Evolutionary conservation across 2,329 filamentous ascomycete species (phyloP), one percentile per base, ranked within the genome.

Genomic region (Davidsoniella neocaledoniae): DNA sequence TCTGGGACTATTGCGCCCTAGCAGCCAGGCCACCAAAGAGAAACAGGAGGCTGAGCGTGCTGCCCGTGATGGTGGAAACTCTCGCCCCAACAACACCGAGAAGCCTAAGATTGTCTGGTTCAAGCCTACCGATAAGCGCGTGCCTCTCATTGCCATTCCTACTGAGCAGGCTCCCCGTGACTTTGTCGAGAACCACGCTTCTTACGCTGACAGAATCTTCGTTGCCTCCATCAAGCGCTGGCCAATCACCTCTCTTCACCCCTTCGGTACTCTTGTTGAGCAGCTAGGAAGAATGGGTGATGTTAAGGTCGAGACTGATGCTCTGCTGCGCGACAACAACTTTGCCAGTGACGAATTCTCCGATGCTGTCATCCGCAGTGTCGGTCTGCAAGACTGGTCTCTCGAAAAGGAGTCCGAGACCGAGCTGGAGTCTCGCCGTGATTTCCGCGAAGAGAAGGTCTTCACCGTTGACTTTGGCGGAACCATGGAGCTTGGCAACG

Each of bases 31-130:
- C 46, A 98, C 91, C 51, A 98, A 96, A 70, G 91, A 98, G 71
- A 96, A 96, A 71, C 91, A 98, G 64, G 91, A 98, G 64, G 91
- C 91, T 42, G 91, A 98, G 70, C 81, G 91, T 55, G 83, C 85
- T 57, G 87, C 88, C 58, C 81, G 90, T 57, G 90, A 96, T 62
- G 90, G 88, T 55, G 74, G 71, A 56, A 50, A 51, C 45, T 51
- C 52, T 17, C 52, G 52, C 23, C 48, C 48, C 23, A 78, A 85
- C 55, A 5, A 49, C 6, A 87, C 93, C 63, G 91, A 98, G 56
- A 95, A 95, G 68, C 91, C 91, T 55, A 98, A 98, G 79, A 98
- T 98, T 67, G 91, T 98, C 40, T 98, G 91, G 91, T 98, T 98
- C 72, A 98, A 98, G 73, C 91, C 91, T 52, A 98, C 91, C 1